Base-by-base conservation (phyloP, 345 rosid genomes). In the Syzygium oleosum region DNA sequence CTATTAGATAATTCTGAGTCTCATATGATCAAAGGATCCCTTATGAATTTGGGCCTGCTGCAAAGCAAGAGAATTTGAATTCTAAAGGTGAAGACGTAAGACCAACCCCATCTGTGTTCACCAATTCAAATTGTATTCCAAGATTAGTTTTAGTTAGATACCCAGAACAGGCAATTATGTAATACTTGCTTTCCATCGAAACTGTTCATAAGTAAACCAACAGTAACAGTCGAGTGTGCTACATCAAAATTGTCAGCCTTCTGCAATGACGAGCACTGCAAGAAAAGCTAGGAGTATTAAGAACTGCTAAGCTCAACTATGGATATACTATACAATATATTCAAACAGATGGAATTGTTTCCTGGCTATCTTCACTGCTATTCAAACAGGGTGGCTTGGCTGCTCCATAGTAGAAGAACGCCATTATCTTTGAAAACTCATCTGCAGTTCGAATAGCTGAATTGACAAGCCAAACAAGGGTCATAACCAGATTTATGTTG, bases 391-490 rank as follows among this genome's bases (percentile, higher is more conserved):
- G 92, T 54, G 99, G 98, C 91, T 94, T 95, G 65, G 95, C 95
- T 86, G 96, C 99, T 91, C 99, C 98, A 78, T 95, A 96, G 87
- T 96, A 96, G 91, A 93, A 97, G 92, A 94, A 97, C 5, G 98
- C 98, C 97, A 95, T 97, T 25, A 96, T 95, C 88, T 95, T 95
- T 53, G 97, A 94, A 23, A 95, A 89, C 89, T 95, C 99, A 84
- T 94, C 96, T 54, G 99, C 94, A 89, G 91, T 92, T 92, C 92
- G 93, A 84, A 89, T 87, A 11, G 90, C 99, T 95, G 96, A 53
- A 91, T 85, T 43, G n/a, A 63, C 43, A 41, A 31, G 38, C 34
- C 29, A 51, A 15, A 86, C 43, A 34, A 41, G 41, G 41, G 52
- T 61, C 55, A 86, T 29, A 51, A 51, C 55, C 52, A 86, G 43